phyloP scores from a whole-genome alignment of 345 rosid species.

The Hibiscus trionum region DNA sequence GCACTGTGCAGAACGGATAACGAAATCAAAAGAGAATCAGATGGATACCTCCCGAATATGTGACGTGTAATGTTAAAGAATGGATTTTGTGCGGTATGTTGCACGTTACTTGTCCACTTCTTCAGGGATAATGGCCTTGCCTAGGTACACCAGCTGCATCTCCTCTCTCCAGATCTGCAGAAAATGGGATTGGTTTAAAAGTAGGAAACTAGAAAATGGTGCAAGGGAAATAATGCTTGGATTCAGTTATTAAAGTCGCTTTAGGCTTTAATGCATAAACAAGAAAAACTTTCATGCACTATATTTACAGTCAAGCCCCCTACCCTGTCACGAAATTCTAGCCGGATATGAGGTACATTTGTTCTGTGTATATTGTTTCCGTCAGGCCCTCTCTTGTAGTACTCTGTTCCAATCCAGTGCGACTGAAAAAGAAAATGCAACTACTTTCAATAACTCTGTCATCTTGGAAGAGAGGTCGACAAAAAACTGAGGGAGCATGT shows the following conservation, averaged over 20 bases:
- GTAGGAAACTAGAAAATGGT: too few relatives aligned
- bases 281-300: background rate
- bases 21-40: background rate
- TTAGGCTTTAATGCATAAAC: background rate
- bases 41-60: slow-evolving; percentile 18
- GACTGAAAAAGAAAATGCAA: slow-evolving; percentile 41
- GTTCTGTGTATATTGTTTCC: slow-evolving; percentile 93
- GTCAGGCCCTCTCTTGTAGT: slow-evolving; percentile 90
- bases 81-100: background rate
- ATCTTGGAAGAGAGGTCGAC: background rate
- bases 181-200: background rate
- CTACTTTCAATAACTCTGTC: slow-evolving; percentile 1
- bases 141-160: slow-evolving; percentile 75
- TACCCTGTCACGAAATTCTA: slow-evolving; percentile 92
- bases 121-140: slow-evolving; percentile 43
- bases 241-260: background rate
- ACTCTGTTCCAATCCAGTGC: slow-evolving; percentile 88
- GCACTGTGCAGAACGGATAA: too few relatives aligned
- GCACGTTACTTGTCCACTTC: slow-evolving; percentile 49
- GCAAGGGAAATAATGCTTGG: background rate
- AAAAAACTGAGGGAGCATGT: background rate
- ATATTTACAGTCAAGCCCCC: background rate
- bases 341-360: slow-evolving; percentile 92
- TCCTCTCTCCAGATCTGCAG: slow-evolving; percentile 92
- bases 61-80: background rate